phyloP scores from a whole-genome alignment of 345 rosid species.

The Acer yangbiense region DNA sequence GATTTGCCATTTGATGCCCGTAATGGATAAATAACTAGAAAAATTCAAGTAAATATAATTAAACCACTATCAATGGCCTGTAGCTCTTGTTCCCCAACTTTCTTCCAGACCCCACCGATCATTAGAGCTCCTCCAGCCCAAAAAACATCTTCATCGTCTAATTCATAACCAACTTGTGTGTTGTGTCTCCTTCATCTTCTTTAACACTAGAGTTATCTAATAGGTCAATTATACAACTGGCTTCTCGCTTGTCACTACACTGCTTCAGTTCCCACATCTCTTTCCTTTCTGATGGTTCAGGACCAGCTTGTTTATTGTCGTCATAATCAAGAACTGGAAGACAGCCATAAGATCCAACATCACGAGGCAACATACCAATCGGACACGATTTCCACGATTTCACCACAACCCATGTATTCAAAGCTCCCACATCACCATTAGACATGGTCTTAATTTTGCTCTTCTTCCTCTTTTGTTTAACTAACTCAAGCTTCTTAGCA shows the following conservation, averaged over 20 bases:
- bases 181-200: slow-evolving; percentile 30
- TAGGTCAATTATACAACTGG: slow-evolving; percentile 12
- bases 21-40: too few relatives aligned
- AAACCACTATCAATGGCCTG: slow-evolving; percentile 27
- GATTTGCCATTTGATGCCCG: not conserved
- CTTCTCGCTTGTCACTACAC: slow-evolving; percentile 38
- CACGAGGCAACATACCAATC: slow-evolving; percentile 73
- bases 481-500: slow-evolving; percentile 55
- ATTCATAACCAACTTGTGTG: slow-evolving; percentile 28
- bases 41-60: too few relatives aligned
- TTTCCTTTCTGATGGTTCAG: slow-evolving; percentile 25
- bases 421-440: slow-evolving; percentile 28
- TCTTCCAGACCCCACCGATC: slow-evolving; percentile 62
- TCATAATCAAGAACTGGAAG: slow-evolving; percentile 59
- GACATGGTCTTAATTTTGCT: slow-evolving; percentile 25
- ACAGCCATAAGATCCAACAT: slow-evolving; percentile 59
- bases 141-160: slow-evolving; percentile 13
- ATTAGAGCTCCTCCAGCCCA: slow-evolving; percentile 31
- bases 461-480: slow-evolving; percentile 39
- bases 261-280: slow-evolving; percentile 26
- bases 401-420: slow-evolving; percentile 55
- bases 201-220: slow-evolving; percentile 19
- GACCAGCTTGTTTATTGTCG: slow-evolving; percentile 10
- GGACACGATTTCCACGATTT: slow-evolving; percentile 87
- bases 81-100: slow-evolving; percentile 45